These are phyloP conservation scores for Calonectria montana DNA, from an alignment of 2,329 filamentous ascomycete species.

Conservation along the genomic window DNA sequence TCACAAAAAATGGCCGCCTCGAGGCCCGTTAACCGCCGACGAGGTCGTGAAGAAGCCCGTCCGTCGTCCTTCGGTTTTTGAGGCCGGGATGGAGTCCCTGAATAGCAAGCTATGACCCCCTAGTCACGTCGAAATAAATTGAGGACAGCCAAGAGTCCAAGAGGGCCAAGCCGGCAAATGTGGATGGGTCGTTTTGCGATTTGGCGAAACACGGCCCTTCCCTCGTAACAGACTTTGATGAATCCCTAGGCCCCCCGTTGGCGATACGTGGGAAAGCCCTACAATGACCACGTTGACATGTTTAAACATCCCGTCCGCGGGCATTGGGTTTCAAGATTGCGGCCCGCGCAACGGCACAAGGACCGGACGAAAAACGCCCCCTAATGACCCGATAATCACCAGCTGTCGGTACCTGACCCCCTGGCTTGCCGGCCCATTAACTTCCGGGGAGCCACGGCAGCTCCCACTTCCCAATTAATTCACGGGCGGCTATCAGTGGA, in stretches of 20 bases:
- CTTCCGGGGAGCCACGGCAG: not conserved
- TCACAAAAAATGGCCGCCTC: not conserved
- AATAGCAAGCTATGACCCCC: not conserved
- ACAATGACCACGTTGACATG: not conserved
- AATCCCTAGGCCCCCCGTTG: not conserved
- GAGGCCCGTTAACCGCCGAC: not conserved
- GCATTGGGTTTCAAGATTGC: not conserved
- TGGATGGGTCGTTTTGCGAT: not conserved
- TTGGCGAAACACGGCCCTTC: not conserved
- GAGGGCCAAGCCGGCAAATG: not conserved
- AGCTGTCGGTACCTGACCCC: not conserved
- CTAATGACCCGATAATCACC: not conserved
- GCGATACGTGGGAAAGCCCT: conserved; percentile 3
- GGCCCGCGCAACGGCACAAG: not conserved
- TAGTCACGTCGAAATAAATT: not conserved
- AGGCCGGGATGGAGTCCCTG: not conserved
- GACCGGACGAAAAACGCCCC: not conserved
- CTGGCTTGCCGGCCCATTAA: not conserved
- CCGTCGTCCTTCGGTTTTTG: not conserved
- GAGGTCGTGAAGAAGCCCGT: not conserved
- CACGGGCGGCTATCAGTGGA: conserved; percentile 4
- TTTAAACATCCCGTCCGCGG: not conserved
- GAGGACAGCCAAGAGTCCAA: not conserved
- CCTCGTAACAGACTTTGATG: not conserved
- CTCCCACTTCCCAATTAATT: not conserved